A percentile compares a stretch with the other conserved stretches of the same genome.
Conservation (phyloP, 768 basidiomycete species). For the Podaxis carcinomalis region DNA sequence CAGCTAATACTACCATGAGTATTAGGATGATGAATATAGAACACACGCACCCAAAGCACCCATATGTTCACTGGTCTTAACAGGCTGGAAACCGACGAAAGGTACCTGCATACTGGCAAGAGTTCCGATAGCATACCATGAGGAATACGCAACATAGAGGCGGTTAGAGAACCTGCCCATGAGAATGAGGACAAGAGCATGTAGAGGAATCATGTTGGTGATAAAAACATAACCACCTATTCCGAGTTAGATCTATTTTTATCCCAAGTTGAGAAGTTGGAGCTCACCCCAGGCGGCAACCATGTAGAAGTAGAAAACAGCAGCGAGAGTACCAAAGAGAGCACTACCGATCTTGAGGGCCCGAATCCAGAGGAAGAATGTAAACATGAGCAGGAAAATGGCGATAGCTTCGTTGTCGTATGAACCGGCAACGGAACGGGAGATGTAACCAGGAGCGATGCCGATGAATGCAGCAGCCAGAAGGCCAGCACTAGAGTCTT, state of each 20-base stretch:
- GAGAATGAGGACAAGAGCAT: conserved; percentile 88
- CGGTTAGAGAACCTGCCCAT: conserved; percentile 95
- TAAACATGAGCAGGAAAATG: conserved; percentile 99
- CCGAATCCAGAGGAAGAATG: conserved; percentile 96
- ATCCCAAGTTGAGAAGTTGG: not conserved
- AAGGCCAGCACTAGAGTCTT: conserved; percentile 92
- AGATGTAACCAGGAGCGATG: conserved; percentile 97
- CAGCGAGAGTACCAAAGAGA: conserved; percentile 84
- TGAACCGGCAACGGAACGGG: conserved; percentile 96
- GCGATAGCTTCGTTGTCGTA: conserved; percentile 99
- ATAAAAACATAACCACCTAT: conserved; percentile 97
- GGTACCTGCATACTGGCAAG: conserved; percentile 99
- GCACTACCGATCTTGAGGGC: conserved; percentile 93
- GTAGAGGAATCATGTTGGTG: conserved; percentile 99
- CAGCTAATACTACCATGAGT: conserved; percentile 43
- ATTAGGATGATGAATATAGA: conserved; percentile 8
- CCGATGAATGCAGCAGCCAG: conserved; percentile 97
- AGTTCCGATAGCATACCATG: conserved; percentile 98
- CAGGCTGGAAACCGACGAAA: conserved; percentile 99
- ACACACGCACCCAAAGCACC: conserved; percentile 76
- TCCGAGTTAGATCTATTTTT: conserved; percentile 6
- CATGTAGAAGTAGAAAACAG: conserved; percentile 99
- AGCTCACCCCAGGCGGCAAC: conserved; percentile 97
- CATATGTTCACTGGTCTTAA: conserved; percentile 98
- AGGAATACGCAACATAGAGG: conserved; percentile 92